A percentile compares a stretch with the other conserved stretches of the same genome.
These are phyloP conservation scores for Fraxinus platypoda DNA, from an alignment of 305 asterid genomes.

Conservation along the genomic window DNA sequence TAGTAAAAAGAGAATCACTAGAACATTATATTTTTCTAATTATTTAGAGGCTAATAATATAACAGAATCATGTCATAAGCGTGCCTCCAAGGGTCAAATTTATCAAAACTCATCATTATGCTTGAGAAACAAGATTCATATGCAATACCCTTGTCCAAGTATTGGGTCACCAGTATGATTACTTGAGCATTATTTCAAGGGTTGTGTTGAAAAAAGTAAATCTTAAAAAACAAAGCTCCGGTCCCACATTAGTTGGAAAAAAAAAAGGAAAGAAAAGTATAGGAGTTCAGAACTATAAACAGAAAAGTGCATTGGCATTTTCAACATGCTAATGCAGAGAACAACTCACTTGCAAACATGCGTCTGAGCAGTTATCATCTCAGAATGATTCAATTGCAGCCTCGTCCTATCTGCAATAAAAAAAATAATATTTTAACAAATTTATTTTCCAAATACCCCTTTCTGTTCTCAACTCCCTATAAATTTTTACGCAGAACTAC, in stretches of 20 bases:
- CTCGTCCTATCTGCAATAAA: conserved; percentile 65
- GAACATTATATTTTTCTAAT: not conserved
- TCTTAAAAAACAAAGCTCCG: not conserved
- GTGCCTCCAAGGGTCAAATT: not conserved
- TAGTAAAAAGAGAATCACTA: not conserved
- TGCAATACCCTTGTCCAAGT: not conserved
- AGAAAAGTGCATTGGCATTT: not conserved
- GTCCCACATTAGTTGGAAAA: not conserved
- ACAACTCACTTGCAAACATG: conserved; percentile 66
- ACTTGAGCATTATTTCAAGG: not conserved
- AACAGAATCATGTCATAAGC: not conserved
- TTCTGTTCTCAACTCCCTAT: not conserved
- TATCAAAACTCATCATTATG: not conserved
- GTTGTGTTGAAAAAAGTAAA: not conserved
- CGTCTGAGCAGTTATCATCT: conserved; percentile 64
- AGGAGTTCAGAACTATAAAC: not conserved
- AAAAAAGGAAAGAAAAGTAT: not conserved
- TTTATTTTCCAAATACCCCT: not conserved
- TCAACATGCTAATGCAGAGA: conserved; percentile 14
- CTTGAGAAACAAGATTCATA: not conserved
- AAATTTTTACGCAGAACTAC: not conserved
- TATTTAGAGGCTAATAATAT: not conserved
- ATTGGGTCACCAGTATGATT: not conserved
- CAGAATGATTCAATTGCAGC: conserved; percentile 73
- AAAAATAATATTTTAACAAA: not conserved